These are phyloP conservation scores for Cytospora piceicola DNA, from an alignment of 2,329 filamentous ascomycete genomes.

Conservation along the genomic window DNA sequence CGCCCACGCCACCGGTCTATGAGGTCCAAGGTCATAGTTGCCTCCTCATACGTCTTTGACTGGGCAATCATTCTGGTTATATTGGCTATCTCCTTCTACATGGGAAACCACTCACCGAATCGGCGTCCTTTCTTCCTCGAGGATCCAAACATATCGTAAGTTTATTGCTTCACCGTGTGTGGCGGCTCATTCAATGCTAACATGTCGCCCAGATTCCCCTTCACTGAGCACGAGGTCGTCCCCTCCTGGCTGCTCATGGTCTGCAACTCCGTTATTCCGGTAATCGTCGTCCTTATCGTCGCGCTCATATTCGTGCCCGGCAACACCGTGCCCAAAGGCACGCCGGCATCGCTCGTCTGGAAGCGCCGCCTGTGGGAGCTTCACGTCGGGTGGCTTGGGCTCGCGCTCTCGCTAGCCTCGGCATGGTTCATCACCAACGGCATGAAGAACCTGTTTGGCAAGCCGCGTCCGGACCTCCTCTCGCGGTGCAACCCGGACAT, in stretches of 20 bases:
- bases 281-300: slow-evolving; percentile 68
- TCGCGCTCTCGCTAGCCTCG: slow-evolving; percentile 71
- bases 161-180: slow-evolving; percentile 25
- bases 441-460: slow-evolving; percentile 77
- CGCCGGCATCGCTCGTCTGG: slow-evolving; percentile 70
- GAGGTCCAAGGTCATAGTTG: slow-evolving; percentile 45
- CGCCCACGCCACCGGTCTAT: slow-evolving; percentile 27
- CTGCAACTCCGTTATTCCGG: slow-evolving; percentile 67
- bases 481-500: slow-evolving; percentile 78
- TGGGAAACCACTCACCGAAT: slow-evolving; percentile 65
- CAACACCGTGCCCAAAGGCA: slow-evolving; percentile 64
- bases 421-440: slow-evolving; percentile 83
- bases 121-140: slow-evolving; percentile 72
- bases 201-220: slow-evolving; percentile 64
- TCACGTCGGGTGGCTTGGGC: slow-evolving; percentile 82
- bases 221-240: slow-evolving; percentile 71
- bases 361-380: slow-evolving; percentile 88
- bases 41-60: slow-evolving; percentile 72
- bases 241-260: slow-evolving; percentile 67
- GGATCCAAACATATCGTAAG: slow-evolving; percentile 75
- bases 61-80: slow-evolving; percentile 70
- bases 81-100: slow-evolving; percentile 60
- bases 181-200: neutral
- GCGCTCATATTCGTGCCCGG: slow-evolving; percentile 74
- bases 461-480: slow-evolving; percentile 81